A percentile compares a stretch with the other conserved stretches of the same genome.
These are phyloP conservation scores for Nakazawaea laoshanensis DNA, from an alignment of 805 yeast species.

Conservation along the genomic window DNA sequence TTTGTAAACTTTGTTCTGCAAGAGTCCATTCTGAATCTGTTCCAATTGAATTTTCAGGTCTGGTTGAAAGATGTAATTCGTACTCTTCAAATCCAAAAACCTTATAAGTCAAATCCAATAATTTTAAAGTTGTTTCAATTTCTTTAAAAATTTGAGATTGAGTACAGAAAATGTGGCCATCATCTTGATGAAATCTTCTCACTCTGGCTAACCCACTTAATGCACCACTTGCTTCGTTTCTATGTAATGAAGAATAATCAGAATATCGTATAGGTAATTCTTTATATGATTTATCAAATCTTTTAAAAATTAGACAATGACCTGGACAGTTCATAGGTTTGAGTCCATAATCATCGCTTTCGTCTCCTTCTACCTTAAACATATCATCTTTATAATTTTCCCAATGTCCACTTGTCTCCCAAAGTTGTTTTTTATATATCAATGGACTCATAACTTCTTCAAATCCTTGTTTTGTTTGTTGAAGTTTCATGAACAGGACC, in stretches of 20 bases:
- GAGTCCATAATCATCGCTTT: slow-evolving; percentile 48
- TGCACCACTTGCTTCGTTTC: slow-evolving; percentile 95
- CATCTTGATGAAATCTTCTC: slow-evolving; percentile 94
- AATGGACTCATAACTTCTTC: slow-evolving; percentile 91
- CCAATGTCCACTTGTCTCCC: slow-evolving; percentile 97
- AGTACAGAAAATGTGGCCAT: slow-evolving; percentile 92
- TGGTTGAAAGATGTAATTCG: slow-evolving; percentile 68
- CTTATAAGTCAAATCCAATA: slow-evolving; percentile 68
- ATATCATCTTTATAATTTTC: slow-evolving; percentile 88
- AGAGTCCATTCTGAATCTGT: slow-evolving; percentile 66
- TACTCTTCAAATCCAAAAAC: slow-evolving; percentile 55
- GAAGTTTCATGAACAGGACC: slow-evolving; percentile 75
- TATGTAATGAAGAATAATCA: slow-evolving; percentile 86
- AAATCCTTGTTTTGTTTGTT: slow-evolving; percentile 74
- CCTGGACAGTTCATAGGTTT: slow-evolving; percentile 98
- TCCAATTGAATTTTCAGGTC: slow-evolving; percentile 79
- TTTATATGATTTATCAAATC: slow-evolving; percentile 70
- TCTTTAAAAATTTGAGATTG: slow-evolving; percentile 68
- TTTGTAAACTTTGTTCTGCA: slow-evolving; percentile 65
- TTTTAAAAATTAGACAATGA: slow-evolving; percentile 76
- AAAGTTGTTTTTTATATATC: slow-evolving; percentile 70
- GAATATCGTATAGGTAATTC: slow-evolving; percentile 82
- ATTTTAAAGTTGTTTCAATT: slow-evolving; percentile 59
- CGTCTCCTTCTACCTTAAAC: slow-evolving; percentile 73
- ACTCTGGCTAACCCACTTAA: slow-evolving; percentile 88